Evolutionary conservation across 768 basidiomycete genomes (phyloP).

Genomic region (Filobasidium wieringae): DNA sequence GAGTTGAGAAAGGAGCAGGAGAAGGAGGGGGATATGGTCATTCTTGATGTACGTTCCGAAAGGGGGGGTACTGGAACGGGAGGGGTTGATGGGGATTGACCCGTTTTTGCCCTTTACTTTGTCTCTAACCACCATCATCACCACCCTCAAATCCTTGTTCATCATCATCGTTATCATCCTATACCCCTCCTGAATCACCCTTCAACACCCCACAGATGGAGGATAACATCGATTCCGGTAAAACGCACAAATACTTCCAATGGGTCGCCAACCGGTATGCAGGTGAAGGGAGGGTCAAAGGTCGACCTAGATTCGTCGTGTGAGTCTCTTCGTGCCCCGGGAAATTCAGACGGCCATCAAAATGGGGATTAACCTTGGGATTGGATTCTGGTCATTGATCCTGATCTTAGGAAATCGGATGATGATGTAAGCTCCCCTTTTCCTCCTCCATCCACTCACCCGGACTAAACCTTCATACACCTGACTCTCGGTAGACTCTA

Average conservation of each 20-base stretch:
- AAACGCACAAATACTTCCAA: constrained; percentile 39
- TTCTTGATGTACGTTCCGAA: constrained; percentile 25
- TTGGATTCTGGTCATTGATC: too few species aligned
- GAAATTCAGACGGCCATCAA: too few species aligned
- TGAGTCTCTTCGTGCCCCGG: too few species aligned
- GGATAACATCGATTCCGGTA: constrained; percentile 39
- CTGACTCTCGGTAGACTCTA: constrained; percentile 28
- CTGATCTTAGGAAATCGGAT: constrained; percentile 35
- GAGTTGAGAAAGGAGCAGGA: constrained; percentile 28
- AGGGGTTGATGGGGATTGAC: too few species aligned
- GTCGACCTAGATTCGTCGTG: constrained; percentile 39
- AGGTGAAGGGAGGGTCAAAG: constrained; percentile 34
- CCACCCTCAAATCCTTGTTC: too few species aligned
- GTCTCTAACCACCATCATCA: too few species aligned
- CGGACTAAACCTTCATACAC: not conserved
- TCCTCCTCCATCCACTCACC: not conserved
- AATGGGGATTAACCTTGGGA: too few species aligned
- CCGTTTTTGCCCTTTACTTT: too few species aligned
- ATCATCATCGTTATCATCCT: too few species aligned
- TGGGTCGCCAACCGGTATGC: constrained; percentile 37
- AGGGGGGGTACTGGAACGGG: not conserved
- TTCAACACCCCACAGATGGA: constrained; percentile 22
- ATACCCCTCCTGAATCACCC: not conserved
- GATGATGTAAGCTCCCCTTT: constrained; percentile 32
- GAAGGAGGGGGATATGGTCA: constrained; percentile 35